Evolutionary conservation across 2,329 filamentous ascomycete species (phyloP).

Genomic region (Zasmidium angulare): DNA sequence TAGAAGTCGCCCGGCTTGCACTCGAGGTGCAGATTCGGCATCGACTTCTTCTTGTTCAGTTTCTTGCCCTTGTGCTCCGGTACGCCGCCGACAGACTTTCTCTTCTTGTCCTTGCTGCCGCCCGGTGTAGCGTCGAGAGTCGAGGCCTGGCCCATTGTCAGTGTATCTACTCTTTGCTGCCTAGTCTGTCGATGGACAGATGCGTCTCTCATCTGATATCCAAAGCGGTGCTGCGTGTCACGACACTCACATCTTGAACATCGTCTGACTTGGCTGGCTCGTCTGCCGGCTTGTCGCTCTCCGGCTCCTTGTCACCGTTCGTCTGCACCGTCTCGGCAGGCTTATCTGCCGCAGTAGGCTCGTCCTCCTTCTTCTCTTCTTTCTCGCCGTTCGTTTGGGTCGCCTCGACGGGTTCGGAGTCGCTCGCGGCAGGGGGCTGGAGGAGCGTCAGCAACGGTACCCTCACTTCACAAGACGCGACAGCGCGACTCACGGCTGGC

Average conservation of each 20-base stretch:
- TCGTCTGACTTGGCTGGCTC: slow-evolving; percentile 30
- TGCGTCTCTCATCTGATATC: not conserved
- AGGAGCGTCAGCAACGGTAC: slow-evolving; percentile 24
- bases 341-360: slow-evolving; percentile 14
- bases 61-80: slow-evolving; percentile 74
- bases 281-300: slow-evolving; percentile 29
- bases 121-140: slow-evolving; percentile 11
- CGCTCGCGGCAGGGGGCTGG: slow-evolving; percentile 22
- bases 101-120: slow-evolving; percentile 36
- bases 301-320: slow-evolving; percentile 26
- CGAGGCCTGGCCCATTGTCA: not conserved
- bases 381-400: slow-evolving; percentile 27
- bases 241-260: slow-evolving; percentile 17
- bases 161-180: not conserved
- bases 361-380: slow-evolving; percentile 21
- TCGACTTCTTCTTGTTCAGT: slow-evolving; percentile 81
- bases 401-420: slow-evolving; percentile 16
- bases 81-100: slow-evolving; percentile 63
- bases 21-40: slow-evolving; percentile 65
- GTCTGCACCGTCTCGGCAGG: slow-evolving; percentile 21
- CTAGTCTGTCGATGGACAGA: not conserved
- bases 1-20: slow-evolving; percentile 90
- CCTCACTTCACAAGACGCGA: slow-evolving; percentile 12
- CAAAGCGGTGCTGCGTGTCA: not conserved
- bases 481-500: slow-evolving; percentile 26